Evolutionary conservation across 2,329 filamentous ascomycete species (phyloP).

Genomic region (Thermoascus crustaceus): DNA sequence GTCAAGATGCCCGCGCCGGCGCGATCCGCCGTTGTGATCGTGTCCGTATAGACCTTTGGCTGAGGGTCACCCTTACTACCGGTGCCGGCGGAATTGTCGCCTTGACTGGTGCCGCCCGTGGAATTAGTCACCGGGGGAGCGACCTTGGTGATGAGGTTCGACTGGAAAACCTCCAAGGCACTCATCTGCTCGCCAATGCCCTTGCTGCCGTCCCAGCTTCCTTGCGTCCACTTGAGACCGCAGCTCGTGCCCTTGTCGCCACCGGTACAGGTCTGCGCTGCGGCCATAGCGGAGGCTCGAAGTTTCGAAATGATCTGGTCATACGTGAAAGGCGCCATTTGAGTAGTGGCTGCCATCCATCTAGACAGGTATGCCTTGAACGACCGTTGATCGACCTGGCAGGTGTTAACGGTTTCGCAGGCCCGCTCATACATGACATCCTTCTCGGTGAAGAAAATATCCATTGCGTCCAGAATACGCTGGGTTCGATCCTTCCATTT

Average conservation of each 20-base stretch:
- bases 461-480: constrained; percentile 7
- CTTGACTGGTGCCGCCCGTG: constrained; percentile 25
- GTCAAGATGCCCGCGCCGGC: constrained; percentile 39
- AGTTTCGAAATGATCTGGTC: constrained; percentile 46
- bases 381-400: constrained; percentile 55
- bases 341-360: constrained; percentile 51
- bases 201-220: constrained; percentile 27
- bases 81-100: constrained; percentile 19
- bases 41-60: constrained; percentile 10
- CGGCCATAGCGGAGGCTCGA: constrained; percentile 45
- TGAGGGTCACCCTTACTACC: constrained; percentile 13
- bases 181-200: constrained; percentile 37
- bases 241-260: constrained; percentile 32
- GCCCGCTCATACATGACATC: constrained; percentile 50
- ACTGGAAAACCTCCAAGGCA: constrained; percentile 27
- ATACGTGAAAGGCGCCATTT: constrained; percentile 51
- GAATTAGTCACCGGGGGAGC: constrained; percentile 23
- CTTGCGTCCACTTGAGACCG: constrained; percentile 33
- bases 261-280: constrained; percentile 47
- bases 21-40: constrained; percentile 28
- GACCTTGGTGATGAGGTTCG: constrained; percentile 22
- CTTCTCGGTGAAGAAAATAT: constrained; percentile 8
- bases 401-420: constrained; percentile 48
- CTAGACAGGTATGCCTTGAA: constrained; percentile 60
- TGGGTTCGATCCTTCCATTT: constrained; percentile 9